Base-by-base conservation (phyloP, 306 rosid species). In the Cercis canadensis region DNA sequence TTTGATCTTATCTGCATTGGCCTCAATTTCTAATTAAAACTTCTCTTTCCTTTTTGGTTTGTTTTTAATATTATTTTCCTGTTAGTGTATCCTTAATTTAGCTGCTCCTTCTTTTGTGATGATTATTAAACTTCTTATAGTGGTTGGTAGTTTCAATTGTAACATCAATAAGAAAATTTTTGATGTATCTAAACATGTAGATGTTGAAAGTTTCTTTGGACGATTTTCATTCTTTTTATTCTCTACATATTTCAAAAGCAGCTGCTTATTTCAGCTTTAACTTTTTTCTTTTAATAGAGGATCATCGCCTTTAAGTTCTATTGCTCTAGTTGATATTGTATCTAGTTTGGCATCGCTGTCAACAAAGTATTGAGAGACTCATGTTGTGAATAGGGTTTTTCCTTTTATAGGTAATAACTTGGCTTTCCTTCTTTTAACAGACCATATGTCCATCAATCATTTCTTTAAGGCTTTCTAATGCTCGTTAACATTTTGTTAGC, bases 401-500 rank as follows among this genome's bases (percentile, higher is more conserved):
- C 54, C 54, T 49, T 16, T 59, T 5, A n/a, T n/a, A 36, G 11
- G 18, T 4, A 16, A 5, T 46, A 8, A 14, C 11, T 44, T 64
- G 29, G 2, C 18, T 5, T 9, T 53, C 12, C 32, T 49, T 32
- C 36, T 47, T 40, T 54, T 39, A 12, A 3, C 4, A 1, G 5
- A 44, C 50, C 0, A 11, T 3, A 13, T 8, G n/a, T 8, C n/a
- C 7, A 39, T 33, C 17, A 53, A 33, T 68, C 11, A 10, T 54
- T 24, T 57, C 18, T 11, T 11, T 11, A 44, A 16, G 75, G 29
- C 47, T 70, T 46, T 70, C 24, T 58, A 2, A 18, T 70, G 43
- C 53, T 5, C 3, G 3, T 1, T 24, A 24, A 24, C 54, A 11
- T n/a, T 21, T 59, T 8, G 32, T 37, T 16, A 34, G 47, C 46